Conservation (phyloP, 2,329 filamentous ascomycete genomes). For the Alternaria conjuncta region DNA sequence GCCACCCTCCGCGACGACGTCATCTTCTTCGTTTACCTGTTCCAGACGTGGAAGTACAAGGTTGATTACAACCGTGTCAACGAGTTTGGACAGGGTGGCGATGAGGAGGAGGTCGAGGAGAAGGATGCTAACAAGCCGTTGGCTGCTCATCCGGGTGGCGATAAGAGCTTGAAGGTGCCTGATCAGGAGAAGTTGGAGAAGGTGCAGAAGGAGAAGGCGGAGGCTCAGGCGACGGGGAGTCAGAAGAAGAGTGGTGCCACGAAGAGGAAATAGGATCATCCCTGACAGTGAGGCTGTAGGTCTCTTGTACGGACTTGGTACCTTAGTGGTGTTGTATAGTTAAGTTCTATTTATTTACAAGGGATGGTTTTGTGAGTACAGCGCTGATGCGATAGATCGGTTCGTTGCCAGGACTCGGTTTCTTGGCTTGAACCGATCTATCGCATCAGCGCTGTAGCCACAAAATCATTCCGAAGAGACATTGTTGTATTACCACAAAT, state of each 20-base stretch:
- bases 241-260: conserved; percentile 37
- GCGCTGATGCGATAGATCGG: neutral
- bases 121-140: conserved; percentile 54
- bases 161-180: conserved; percentile 35
- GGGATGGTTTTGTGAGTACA: neutral
- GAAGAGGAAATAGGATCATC: conserved; percentile 35
- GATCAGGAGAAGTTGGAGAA: conserved; percentile 23
- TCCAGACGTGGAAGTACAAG: conserved; percentile 92
- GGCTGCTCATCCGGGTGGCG: conserved; percentile 40
- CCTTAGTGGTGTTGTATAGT: neutral
- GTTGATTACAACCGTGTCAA: conserved; percentile 92
- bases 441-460: neutral
- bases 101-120: conserved; percentile 69
- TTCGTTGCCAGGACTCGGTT: neutral
- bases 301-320: neutral
- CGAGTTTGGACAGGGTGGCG: conserved; percentile 98
- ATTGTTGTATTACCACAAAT: neutral
- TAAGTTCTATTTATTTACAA: neutral
- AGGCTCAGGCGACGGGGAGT: conserved; percentile 27
- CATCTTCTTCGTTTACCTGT: conserved; percentile 97
- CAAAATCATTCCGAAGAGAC: neutral
- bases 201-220: conserved; percentile 24
- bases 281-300: neutral
- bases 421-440: neutral
- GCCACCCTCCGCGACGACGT: conserved; percentile 93